Conservation (phyloP, 1,139 yeast genomes). For the Citeromyces hawaiiensis region DNA sequence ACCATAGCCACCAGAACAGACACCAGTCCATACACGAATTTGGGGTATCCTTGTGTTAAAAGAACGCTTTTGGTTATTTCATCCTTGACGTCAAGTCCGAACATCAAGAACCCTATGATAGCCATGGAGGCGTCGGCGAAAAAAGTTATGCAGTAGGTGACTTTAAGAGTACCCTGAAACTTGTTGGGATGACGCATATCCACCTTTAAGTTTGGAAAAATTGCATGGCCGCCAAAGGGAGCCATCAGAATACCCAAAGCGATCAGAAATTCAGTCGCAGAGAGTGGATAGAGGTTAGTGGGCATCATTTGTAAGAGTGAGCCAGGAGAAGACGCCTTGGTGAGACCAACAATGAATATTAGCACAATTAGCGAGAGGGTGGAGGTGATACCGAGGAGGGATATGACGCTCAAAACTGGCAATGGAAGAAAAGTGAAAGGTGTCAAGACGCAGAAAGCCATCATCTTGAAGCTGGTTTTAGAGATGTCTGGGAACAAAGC, state of each 20-base stretch:
- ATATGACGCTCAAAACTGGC: slow-evolving; percentile 54
- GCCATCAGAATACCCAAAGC: slow-evolving; percentile 47
- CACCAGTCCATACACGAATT: slow-evolving; percentile 45
- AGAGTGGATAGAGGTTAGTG: slow-evolving; percentile 29
- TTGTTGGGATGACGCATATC: slow-evolving; percentile 44
- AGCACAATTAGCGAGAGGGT: slow-evolving; percentile 50
- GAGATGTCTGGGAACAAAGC: slow-evolving; percentile 46
- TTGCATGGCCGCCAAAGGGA: slow-evolving; percentile 53
- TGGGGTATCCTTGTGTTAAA: slow-evolving; percentile 60
- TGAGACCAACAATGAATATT: slow-evolving; percentile 48
- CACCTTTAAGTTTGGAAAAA: slow-evolving; percentile 42
- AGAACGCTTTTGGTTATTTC: slow-evolving; percentile 76
- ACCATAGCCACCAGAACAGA: slow-evolving; percentile 66
- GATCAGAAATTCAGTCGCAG: slow-evolving; percentile 25
- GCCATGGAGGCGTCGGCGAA: slow-evolving; percentile 68
- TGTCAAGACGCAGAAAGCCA: slow-evolving; percentile 33
- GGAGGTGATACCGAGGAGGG: slow-evolving; percentile 62
- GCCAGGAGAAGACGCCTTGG: slow-evolving; percentile 28
- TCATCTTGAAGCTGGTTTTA: slow-evolving; percentile 32
- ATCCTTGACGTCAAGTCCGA: slow-evolving; percentile 61
- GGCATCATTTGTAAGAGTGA: slow-evolving; percentile 29
- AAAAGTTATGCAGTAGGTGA: slow-evolving; percentile 54
- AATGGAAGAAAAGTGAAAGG: slow-evolving; percentile 65
- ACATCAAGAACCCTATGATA: slow-evolving; percentile 75
- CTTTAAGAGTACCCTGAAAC: slow-evolving; percentile 33